These are phyloP conservation scores for Daldinia sp. DNA, from an alignment of 2,329 filamentous ascomycete species.

Conservation along the genomic window DNA sequence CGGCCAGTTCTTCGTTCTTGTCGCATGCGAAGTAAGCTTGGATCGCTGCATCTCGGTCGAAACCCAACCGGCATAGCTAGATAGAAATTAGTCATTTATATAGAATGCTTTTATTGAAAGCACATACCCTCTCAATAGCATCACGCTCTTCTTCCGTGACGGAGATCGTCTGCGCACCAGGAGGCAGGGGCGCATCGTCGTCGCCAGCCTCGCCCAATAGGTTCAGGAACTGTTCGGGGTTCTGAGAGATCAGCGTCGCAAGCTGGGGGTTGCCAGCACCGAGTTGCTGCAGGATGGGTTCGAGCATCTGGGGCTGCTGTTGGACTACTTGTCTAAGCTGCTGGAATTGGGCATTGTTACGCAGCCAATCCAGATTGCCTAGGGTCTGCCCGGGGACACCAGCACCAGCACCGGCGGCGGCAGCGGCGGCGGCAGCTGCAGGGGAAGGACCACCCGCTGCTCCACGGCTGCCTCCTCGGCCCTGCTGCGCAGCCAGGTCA, in stretches of 20 bases:
- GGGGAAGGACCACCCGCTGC: slow-evolving; percentile 54
- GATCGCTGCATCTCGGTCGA: slow-evolving; percentile 90
- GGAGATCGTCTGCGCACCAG: slow-evolving; percentile 86
- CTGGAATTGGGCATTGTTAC: slow-evolving; percentile 97
- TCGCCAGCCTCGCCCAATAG: slow-evolving; percentile 88
- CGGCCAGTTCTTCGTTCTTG: slow-evolving; percentile 98
- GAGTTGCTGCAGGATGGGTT: slow-evolving; percentile 96
- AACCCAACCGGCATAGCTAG: slow-evolving; percentile 90
- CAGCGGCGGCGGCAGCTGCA: slow-evolving; percentile 51
- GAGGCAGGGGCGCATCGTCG: slow-evolving; percentile 83
- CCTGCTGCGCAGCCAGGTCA: slow-evolving; percentile 86
- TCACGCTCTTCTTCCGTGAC: slow-evolving; percentile 97
- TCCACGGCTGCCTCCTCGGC: slow-evolving; percentile 55
- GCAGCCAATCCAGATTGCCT: slow-evolving; percentile 89
- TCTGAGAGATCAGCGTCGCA: slow-evolving; percentile 87
- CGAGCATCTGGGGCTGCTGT: slow-evolving; percentile 97
- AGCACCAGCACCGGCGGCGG: slow-evolving; percentile 59
- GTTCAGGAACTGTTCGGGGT: slow-evolving; percentile 92
- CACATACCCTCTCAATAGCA: slow-evolving; percentile 89
- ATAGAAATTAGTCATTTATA: slow-evolving; percentile 25
- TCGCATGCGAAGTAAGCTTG: slow-evolving; percentile 99
- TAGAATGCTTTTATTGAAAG: slow-evolving; percentile 2
- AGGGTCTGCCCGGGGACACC: slow-evolving; percentile 58
- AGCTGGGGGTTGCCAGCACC: slow-evolving; percentile 94
- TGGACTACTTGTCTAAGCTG: slow-evolving; percentile 97